Evolutionary conservation across 805 yeast genomes (phyloP).

Genomic region (Sungouiozyma intestinalis): DNA sequence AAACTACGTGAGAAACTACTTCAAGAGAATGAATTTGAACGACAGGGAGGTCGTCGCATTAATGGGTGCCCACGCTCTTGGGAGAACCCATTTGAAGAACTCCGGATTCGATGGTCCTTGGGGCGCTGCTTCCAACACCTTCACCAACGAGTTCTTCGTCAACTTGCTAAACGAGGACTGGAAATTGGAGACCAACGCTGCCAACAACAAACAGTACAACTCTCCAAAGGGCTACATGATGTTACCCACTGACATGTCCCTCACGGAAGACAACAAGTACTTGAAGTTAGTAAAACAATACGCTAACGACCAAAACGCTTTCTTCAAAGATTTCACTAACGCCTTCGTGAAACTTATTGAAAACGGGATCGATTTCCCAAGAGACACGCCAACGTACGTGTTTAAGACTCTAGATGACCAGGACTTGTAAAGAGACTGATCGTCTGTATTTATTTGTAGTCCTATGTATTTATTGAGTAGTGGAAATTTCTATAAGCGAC

Average conservation of each 20-base stretch:
- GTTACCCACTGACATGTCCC: conserved; percentile 73
- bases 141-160: conserved; percentile 64
- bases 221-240: conserved; percentile 68
- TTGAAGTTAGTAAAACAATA: conserved; percentile 51
- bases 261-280: conserved; percentile 52
- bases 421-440: conserved; percentile 19
- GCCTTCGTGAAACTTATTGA: conserved; percentile 67
- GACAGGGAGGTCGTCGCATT: conserved; percentile 67
- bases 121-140: conserved; percentile 71
- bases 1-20: conserved; percentile 52
- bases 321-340: conserved; percentile 51
- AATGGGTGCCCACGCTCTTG: conserved; percentile 68
- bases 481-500: too few species aligned
- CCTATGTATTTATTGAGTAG: too few species aligned
- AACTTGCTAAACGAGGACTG: conserved; percentile 44
- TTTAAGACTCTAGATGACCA: conserved; percentile 69
- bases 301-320: conserved; percentile 54
- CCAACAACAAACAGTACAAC: conserved; percentile 52
- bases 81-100: conserved; percentile 58
- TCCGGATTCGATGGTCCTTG: conserved; percentile 85
- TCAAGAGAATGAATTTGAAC: conserved; percentile 53
- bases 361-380: conserved; percentile 61
- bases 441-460: background rate
- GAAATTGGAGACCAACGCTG: conserved; percentile 46
- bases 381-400: conserved; percentile 31